These are phyloP conservation scores for Musa itinerans DNA, from an alignment of 176 grass and related monocot species.

Conservation along the genomic window DNA sequence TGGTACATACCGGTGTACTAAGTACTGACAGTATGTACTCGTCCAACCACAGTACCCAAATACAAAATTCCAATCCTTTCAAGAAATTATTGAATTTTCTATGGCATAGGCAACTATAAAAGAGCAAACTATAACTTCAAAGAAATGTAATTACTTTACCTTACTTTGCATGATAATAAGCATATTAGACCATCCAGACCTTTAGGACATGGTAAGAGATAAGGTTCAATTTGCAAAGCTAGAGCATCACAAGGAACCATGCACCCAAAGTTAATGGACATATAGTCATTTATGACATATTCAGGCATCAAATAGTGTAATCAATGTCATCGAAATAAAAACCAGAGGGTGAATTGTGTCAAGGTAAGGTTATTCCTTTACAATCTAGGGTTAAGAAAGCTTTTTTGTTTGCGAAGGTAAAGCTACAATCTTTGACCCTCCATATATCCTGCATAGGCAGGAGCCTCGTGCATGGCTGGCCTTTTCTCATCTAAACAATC, in stretches of 20 bases:
- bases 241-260: neutral
- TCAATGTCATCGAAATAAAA: no score
- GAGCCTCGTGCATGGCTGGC: no score
- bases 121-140: neutral
- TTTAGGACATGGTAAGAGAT: neutral
- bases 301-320: no score
- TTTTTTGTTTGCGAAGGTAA: no score
- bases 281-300: neutral
- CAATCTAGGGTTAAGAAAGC: no score
- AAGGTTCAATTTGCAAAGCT: neutral
- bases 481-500: no score
- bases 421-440: no score
- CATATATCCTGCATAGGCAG: no score
- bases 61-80: no score
- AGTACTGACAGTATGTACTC: neutral
- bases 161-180: neutral
- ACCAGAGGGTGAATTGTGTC: no score
- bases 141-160: neutral
- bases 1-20: neutral
- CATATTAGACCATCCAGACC: neutral
- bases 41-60: no score
- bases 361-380: no score
- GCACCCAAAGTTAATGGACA: neutral
- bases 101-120: neutral
- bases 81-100: neutral